Evolutionary conservation across 805 yeast genomes (phyloP).

Genomic region (Saccharomyces eubayanus): DNA sequence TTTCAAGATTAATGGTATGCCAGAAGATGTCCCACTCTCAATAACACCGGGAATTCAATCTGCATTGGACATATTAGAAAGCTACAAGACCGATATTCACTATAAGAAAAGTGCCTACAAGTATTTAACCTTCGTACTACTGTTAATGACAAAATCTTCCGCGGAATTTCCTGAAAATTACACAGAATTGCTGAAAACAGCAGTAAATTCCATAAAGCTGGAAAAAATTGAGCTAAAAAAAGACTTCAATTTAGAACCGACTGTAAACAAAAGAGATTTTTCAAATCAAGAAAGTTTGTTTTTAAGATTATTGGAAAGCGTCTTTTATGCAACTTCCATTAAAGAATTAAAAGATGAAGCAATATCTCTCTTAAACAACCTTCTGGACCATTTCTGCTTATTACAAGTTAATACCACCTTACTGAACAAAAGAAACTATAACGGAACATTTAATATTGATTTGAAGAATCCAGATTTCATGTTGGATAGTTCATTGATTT

Average conservation of each 20-base stretch:
- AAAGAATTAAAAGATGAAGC: conserved; percentile 69
- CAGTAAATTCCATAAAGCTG: conserved; percentile 36
- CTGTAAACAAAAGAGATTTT: conserved; percentile 42
- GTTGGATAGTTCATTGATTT: conserved; percentile 59
- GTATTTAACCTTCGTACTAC: conserved; percentile 56
- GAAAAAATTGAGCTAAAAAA: conserved; percentile 26
- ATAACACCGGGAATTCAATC: conserved; percentile 76
- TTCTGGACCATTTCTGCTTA: conserved; percentile 73
- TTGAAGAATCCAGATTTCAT: conserved; percentile 72
- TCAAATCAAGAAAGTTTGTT: conserved; percentile 59
- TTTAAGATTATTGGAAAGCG: conserved; percentile 53
- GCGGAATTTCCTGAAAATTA: conserved; percentile 35
- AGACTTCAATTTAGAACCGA: conserved; percentile 33
- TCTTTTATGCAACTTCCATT: conserved; percentile 70
- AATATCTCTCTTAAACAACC: conserved; percentile 45
- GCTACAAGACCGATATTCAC: conserved; percentile 46
- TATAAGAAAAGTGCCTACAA: conserved; percentile 73
- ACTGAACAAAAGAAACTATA: conserved; percentile 56
- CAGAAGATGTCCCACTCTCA: conserved; percentile 56
- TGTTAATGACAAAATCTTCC: conserved; percentile 49
- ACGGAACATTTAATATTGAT: conserved; percentile 62
- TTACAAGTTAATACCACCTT: conserved; percentile 69
- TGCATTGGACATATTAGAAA: conserved; percentile 69
- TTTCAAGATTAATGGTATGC: conserved; percentile 63
- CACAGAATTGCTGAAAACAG: conserved; percentile 39